phyloP scores from a whole-genome alignment of 345 rosid genomes.

The Hibiscus syriacus region DNA sequence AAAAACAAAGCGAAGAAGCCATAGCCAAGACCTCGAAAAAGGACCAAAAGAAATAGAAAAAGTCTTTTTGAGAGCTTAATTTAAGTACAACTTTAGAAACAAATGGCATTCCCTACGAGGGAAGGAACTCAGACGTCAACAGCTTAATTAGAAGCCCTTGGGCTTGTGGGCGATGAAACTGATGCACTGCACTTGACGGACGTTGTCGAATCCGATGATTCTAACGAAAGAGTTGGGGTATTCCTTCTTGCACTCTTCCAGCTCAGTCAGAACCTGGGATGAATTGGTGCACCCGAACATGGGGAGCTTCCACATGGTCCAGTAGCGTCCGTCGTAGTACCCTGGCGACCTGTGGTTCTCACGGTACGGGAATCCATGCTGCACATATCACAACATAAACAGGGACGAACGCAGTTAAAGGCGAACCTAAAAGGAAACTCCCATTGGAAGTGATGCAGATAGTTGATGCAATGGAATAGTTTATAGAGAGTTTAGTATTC shows the following conservation, averaged over 20 bases:
- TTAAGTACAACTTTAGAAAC: not conserved
- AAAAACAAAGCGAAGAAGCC: not conserved
- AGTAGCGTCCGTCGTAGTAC: constrained; percentile 44
- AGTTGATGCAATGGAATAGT: too few species aligned
- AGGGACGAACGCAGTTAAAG: too few species aligned
- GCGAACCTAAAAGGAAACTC: too few species aligned
- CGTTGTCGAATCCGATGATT: constrained; percentile 42
- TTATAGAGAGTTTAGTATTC: not conserved
- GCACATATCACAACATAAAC: not conserved
- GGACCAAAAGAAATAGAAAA: not conserved
- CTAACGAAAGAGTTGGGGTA: constrained; percentile 25
- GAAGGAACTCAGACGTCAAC: not conserved
- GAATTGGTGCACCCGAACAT: constrained; percentile 46
- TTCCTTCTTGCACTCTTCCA: constrained; percentile 26
- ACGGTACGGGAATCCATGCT: constrained; percentile 32
- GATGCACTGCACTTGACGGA: constrained; percentile 45
- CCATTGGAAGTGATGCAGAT: not conserved
- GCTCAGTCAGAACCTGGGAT: constrained; percentile 30
- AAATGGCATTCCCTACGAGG: not conserved
- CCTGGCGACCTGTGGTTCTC: constrained; percentile 27
- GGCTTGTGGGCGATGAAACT: constrained; percentile 39
- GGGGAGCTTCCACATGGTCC: constrained; percentile 58
- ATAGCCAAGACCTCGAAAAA: not conserved
- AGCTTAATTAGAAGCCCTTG: not conserved
- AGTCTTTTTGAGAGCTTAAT: too few species aligned